Evolutionary conservation across 495 filamentous ascomycete species (phyloP).

Genomic region (Penicillium dipodomyicola): DNA sequence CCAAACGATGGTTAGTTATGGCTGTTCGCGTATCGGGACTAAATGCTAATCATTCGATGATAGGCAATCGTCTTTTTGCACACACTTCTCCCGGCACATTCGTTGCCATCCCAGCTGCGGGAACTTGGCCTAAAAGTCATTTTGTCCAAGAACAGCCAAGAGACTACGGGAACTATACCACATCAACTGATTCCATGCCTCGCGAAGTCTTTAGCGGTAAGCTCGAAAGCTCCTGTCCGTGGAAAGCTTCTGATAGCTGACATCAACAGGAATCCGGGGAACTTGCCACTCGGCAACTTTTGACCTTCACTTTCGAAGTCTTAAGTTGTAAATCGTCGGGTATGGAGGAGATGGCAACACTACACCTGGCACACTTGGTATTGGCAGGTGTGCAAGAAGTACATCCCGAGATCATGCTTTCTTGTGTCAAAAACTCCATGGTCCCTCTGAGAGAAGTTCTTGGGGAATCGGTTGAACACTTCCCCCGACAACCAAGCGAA

Average conservation of each 20-base stretch:
- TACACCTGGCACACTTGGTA: slow-evolving; percentile 28
- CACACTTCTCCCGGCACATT: slow-evolving; percentile 25
- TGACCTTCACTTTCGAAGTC: slow-evolving; percentile 27
- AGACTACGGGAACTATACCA: slow-evolving; percentile 25
- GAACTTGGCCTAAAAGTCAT: slow-evolving; percentile 29
- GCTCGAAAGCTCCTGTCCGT: slow-evolving; percentile 2
- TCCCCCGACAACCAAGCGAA: slow-evolving; percentile 20
- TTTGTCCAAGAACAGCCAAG: slow-evolving; percentile 27
- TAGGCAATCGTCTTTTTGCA: slow-evolving; percentile 18
- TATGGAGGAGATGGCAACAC: slow-evolving; percentile 11
- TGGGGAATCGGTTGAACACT: slow-evolving; percentile 19
- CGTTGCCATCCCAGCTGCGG: slow-evolving; percentile 28
- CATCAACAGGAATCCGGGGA: slow-evolving; percentile 22
- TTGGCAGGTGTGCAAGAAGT: slow-evolving; percentile 25
- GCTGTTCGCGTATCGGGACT: neutral
- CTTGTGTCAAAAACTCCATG: slow-evolving; percentile 12
- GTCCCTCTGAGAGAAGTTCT: slow-evolving; percentile 22
- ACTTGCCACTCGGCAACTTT: slow-evolving; percentile 21
- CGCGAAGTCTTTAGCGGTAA: slow-evolving; percentile 27
- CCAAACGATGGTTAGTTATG: slow-evolving; percentile 42
- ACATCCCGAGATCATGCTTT: slow-evolving; percentile 8
- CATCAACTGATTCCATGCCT: slow-evolving; percentile 25
- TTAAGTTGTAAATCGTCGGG: slow-evolving; percentile 11
- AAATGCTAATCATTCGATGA: slow-evolving; percentile 2
- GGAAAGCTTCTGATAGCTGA: slow-evolving; percentile 5